Conservation (phyloP, 192 early-diverging fungal genomes). For the Podila epigama region DNA sequence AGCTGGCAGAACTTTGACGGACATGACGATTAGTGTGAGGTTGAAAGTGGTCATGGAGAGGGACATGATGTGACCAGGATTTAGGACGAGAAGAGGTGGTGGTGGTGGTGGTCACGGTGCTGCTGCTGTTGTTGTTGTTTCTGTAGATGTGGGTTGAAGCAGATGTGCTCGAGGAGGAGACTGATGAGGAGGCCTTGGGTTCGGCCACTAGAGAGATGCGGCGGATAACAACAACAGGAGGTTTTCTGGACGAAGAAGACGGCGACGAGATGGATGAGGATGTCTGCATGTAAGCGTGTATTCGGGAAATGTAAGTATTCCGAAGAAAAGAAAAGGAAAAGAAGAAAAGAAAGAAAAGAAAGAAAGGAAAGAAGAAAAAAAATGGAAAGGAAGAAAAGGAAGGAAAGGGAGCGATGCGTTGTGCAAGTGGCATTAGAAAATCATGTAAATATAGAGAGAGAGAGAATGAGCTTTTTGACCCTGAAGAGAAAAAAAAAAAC, state of each 20-base stretch:
- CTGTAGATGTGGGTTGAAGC: not conserved
- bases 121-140: not conserved
- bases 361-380: too few relatives aligned
- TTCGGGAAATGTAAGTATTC: too few relatives aligned
- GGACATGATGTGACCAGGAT: not conserved
- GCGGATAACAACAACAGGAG: slow-evolving; percentile 12
- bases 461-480: too few relatives aligned
- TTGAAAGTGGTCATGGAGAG: not conserved
- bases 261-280: not conserved
- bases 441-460: too few relatives aligned
- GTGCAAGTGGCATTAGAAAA: too few relatives aligned
- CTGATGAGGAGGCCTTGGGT: slow-evolving; percentile 6
- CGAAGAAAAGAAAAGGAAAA: too few relatives aligned
- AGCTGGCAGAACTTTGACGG: too few relatives aligned
- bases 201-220: slow-evolving; percentile 23
- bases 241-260: slow-evolving; percentile 11
- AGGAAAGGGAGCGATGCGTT: too few relatives aligned
- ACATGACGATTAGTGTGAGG: too few relatives aligned
- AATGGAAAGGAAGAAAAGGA: too few relatives aligned
- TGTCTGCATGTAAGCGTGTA: slow-evolving; percentile 2
- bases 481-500: too few relatives aligned
- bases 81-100: not conserved
- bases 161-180: not conserved
- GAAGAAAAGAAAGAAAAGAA: too few relatives aligned
- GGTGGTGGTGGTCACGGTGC: not conserved